Percentiles rank a stretch among this genome's conserved stretches.
These are phyloP conservation scores for Aureobasidium sp. DNA, from an alignment of 2,329 filamentous ascomycete species.

Conservation along the genomic window DNA sequence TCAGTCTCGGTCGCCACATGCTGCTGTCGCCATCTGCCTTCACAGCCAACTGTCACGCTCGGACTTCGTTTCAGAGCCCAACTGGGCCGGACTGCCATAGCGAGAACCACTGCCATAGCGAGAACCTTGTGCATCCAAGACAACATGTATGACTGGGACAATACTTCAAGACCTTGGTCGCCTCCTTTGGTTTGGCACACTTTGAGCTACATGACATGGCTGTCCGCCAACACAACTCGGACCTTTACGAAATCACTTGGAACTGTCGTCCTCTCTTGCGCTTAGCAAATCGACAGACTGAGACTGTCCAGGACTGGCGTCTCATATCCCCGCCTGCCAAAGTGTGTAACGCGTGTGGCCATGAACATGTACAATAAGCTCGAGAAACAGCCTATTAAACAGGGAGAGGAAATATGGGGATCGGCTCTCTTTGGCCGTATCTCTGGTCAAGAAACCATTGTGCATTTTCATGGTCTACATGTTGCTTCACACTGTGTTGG, in stretches of 20 bases:
- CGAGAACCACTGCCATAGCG: background rate
- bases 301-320: background rate
- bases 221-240: background rate
- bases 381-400: background rate
- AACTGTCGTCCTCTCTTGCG: background rate
- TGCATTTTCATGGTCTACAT: background rate
- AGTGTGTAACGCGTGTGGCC: background rate
- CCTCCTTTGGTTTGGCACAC: background rate
- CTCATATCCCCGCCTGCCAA: background rate
- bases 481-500: background rate
- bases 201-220: background rate
- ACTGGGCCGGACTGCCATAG: background rate
- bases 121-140: background rate
- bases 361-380: background rate
- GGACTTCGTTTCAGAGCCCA: background rate
- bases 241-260: background rate
- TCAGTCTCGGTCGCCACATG: background rate
- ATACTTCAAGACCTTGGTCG: background rate
- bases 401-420: background rate
- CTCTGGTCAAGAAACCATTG: background rate
- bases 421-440: background rate
- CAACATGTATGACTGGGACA: background rate
- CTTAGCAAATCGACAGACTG: background rate
- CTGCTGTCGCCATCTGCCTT: background rate
- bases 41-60: background rate